These are phyloP conservation scores for Barbarea vulgaris DNA, from an alignment of 345 rosid genomes.

Conservation along the genomic window DNA sequence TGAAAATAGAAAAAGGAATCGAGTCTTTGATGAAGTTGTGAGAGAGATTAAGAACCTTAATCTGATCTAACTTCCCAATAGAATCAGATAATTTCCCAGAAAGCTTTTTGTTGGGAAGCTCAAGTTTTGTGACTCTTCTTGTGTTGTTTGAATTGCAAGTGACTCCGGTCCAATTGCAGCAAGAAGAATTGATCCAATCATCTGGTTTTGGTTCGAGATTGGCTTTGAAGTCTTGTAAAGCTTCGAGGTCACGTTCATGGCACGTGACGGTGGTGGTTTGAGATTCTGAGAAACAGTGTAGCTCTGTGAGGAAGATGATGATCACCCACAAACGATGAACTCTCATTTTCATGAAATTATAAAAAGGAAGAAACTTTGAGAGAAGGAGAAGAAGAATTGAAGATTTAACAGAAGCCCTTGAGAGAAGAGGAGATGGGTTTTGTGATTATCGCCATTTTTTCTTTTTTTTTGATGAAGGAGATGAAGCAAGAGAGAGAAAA, in stretches of 20 bases:
- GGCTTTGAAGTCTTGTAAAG: conserved; percentile 48
- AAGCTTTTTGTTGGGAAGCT: conserved; percentile 47
- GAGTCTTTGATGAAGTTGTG: conserved; percentile 49
- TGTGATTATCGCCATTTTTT: conserved; percentile 28
- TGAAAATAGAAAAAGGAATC: conserved; percentile 60
- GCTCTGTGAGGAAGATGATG: conserved; percentile 42
- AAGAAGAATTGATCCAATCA: conserved; percentile 47
- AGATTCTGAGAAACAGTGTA: conserved; percentile 41
- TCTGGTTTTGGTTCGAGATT: conserved; percentile 46
- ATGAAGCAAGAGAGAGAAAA: conserved; percentile 2
- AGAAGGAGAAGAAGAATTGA: not conserved
- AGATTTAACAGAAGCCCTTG: not conserved
- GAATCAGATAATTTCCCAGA: conserved; percentile 56
- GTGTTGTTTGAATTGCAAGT: conserved; percentile 44
- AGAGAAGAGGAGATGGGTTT: conserved; percentile 24
- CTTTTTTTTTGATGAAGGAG: conserved; percentile 17
- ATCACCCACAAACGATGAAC: conserved; percentile 42
- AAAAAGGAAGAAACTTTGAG: conserved; percentile 15
- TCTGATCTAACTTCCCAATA: conserved; percentile 49
- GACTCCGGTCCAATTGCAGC: conserved; percentile 72
- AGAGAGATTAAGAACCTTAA: conserved; percentile 62
- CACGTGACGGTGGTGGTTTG: conserved; percentile 55
- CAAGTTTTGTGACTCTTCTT: conserved; percentile 48
- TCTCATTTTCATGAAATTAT: too few relatives aligned
- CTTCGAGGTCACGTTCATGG: conserved; percentile 52